A percentile compares a stretch with the other conserved stretches of the same genome.
phyloP scores from a whole-genome alignment of 805 yeast genomes.

The Schwanniomyces sp. region DNA sequence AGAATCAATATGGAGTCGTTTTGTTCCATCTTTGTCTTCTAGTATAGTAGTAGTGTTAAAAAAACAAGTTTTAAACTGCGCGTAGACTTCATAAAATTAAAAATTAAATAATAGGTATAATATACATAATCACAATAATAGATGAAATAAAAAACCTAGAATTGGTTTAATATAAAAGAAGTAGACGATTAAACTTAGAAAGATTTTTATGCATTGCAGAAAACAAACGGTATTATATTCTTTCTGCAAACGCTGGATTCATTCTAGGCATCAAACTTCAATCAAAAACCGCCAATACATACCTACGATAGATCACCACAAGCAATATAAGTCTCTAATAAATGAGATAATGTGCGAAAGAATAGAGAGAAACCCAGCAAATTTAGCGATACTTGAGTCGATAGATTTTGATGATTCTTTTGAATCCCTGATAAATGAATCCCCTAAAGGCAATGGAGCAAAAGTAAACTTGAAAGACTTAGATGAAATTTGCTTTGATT shows the following conservation, averaged over 20 bases:
- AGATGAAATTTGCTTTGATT: slow-evolving; percentile 6
- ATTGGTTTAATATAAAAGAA: not conserved
- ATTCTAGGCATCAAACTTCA: not conserved
- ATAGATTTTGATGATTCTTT: slow-evolving; percentile 5
- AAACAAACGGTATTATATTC: not conserved
- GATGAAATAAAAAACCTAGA: not conserved
- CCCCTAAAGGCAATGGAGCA: not conserved
- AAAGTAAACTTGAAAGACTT: not conserved
- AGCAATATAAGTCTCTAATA: not conserved
- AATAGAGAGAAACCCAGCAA: slow-evolving; percentile 1
- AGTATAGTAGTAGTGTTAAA: too few relatives aligned
- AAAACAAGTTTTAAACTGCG: too few relatives aligned
- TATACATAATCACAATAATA: not conserved
- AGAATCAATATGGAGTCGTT: not conserved
- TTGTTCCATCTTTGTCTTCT: not conserved
- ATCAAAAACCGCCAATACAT: not conserved
- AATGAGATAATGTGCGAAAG: not conserved
- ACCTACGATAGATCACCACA: not conserved
- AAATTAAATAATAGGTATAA: too few relatives aligned
- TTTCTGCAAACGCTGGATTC: slow-evolving; percentile 1
- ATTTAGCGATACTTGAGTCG: slow-evolving; percentile 1
- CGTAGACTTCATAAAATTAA: too few relatives aligned
- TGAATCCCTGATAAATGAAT: slow-evolving; percentile 3
- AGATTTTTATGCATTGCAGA: not conserved
- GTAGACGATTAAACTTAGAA: not conserved